Percentiles rank a stretch among this genome's conserved stretches.
These are phyloP conservation scores for Colletotrichum sp. DNA, from an alignment of 2,329 filamentous ascomycete species.

Conservation along the genomic window DNA sequence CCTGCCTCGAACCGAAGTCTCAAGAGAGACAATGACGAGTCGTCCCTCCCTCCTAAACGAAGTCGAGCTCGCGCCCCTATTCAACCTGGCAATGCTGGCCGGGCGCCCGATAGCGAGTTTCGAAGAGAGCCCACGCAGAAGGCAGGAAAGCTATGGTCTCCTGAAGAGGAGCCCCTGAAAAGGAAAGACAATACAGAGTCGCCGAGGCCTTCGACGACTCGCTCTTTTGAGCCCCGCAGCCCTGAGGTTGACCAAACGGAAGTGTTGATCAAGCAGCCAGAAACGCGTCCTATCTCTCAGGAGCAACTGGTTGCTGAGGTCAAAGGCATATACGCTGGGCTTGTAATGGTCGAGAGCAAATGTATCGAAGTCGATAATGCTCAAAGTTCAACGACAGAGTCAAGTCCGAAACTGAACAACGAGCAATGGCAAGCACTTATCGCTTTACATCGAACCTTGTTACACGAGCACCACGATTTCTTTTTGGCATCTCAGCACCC, in stretches of 20 bases:
- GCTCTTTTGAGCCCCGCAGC: accelerated
- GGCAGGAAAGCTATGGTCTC: not conserved
- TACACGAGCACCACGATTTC: slow-evolving; percentile 86
- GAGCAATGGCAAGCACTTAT: slow-evolving; percentile 89
- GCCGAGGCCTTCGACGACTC: accelerated
- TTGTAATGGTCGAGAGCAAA: slow-evolving; percentile 87
- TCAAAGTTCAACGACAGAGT: slow-evolving; percentile 50
- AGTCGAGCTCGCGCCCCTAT: not conserved
- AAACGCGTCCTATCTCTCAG: slow-evolving; percentile 73
- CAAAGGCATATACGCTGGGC: slow-evolving; percentile 80
- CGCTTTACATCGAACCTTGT: slow-evolving; percentile 77
- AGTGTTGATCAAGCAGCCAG: slow-evolving; percentile 51
- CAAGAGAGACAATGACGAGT: accelerated
- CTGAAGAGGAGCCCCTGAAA: not conserved
- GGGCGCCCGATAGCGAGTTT: accelerated
- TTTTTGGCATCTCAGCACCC: slow-evolving; percentile 90
- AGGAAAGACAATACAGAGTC: not conserved
- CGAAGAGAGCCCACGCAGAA: not conserved
- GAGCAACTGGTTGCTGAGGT: slow-evolving; percentile 83
- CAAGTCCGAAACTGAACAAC: slow-evolving; percentile 50
- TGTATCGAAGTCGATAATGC: slow-evolving; percentile 83
- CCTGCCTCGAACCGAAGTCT: not conserved
- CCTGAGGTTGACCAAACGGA: not conserved
- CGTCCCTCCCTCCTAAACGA: accelerated
- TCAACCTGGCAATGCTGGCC: not conserved